Evolutionary conservation across 2,329 filamentous ascomycete genomes (phyloP), one percentile per base, ranked within the genome.

Genomic region (Colletotrichum sojae): DNA sequence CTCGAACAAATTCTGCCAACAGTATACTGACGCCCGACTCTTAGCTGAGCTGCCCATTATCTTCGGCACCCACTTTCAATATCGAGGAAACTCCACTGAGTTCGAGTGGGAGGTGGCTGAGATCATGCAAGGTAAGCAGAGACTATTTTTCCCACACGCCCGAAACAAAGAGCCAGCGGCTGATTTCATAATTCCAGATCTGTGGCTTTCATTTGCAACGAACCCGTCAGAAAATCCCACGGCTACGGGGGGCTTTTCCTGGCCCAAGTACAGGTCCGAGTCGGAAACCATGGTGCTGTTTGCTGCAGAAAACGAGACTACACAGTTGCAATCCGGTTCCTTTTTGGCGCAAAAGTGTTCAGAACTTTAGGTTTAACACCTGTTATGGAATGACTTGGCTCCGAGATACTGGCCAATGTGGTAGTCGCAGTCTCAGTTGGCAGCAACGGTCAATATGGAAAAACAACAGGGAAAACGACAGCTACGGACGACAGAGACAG

Each of bases 11-110:
- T 3, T 6, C 16, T 27, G 3, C 18, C n/a, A 25, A n/a, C 15
- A 25, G 39, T 20, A 36, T 36, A 36, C 31, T 36, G 9, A 36
- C 6, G 9, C 31, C 10, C 9, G 13, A n/a, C 8, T n/a, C 12
- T 10, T 16, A 76, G 75, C 75, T 25, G 77, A 77, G 59, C 70
- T 78, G 8, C 76, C 77, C 1, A 63, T 78, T 10, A 45, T 78
- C 5, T 78, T 78, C 56, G 76, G 74, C 12, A 78, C 76, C 0
- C 73, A 78, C 46, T 73, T 72, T 39, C 66, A 75, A 27, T 78
- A 75, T 63, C 71, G 74, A 13, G 73, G 74, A 4, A 76, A 75
- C 55, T 78, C 75, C 5, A 78, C 75, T 8, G 65, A 73, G 36
- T 77, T 75, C 45, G 76, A 78, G 61, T 77, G 74, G 73, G 69